phyloP scores from a whole-genome alignment of 805 yeast species.

The Candida arabinofermentans region DNA sequence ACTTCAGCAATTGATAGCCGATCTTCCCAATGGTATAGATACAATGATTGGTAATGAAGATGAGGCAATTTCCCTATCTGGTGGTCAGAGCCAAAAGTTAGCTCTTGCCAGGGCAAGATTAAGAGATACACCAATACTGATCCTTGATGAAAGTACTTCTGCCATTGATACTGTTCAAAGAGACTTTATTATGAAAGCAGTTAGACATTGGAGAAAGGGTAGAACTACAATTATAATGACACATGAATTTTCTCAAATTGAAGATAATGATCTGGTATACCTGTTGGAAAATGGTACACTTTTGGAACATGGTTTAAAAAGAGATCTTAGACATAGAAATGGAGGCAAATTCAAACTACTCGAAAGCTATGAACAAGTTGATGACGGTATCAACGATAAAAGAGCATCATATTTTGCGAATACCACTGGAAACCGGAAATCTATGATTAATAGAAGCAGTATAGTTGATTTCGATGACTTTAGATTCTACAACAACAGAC shows the following conservation, averaged over 20 bases:
- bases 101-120: slow-evolving; percentile 80
- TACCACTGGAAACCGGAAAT: not conserved
- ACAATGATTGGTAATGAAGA: slow-evolving; percentile 41
- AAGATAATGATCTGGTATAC: slow-evolving; percentile 51
- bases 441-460: not conserved
- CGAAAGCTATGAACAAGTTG: slow-evolving; percentile 2
- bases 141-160: slow-evolving; percentile 83
- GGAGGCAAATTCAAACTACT: slow-evolving; percentile 6
- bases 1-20: slow-evolving; percentile 44
- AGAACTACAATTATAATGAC: slow-evolving; percentile 80
- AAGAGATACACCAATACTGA: slow-evolving; percentile 67
- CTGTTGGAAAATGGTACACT: slow-evolving; percentile 59
- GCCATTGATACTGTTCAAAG: slow-evolving; percentile 65
- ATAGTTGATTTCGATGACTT: not conserved
- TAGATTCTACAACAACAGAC: not conserved
- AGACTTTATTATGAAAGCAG: slow-evolving; percentile 40
- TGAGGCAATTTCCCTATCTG: slow-evolving; percentile 56
- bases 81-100: slow-evolving; percentile 87
- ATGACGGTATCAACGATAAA: not conserved
- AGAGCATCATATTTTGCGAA: no score
- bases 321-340: slow-evolving; percentile 24
- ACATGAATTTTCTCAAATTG: slow-evolving; percentile 65
- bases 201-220: slow-evolving; percentile 57
- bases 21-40: slow-evolving; percentile 52
- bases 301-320: slow-evolving; percentile 39